These are phyloP conservation scores for Acrasis kona DNA, from an alignment of 78 protist genomes.

Conservation along the genomic window DNA sequence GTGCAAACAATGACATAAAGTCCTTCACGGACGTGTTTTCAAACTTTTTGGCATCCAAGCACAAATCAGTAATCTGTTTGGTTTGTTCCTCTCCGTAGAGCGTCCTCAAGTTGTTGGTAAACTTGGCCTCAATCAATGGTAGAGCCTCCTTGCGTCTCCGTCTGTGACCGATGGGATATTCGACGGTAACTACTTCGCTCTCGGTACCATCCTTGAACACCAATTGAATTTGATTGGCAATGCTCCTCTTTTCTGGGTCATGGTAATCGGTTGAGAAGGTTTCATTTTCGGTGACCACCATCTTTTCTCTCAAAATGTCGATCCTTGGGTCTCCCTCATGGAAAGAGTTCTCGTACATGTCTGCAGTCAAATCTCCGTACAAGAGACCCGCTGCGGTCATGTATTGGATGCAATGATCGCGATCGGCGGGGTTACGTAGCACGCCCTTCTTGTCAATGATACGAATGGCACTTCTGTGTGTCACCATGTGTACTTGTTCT, in stretches of 20 bases:
- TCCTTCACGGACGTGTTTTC: neutral
- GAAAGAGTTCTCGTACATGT: constrained; percentile 30
- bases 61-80: neutral
- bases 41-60: neutral
- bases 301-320: constrained; percentile 44
- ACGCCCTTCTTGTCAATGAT: constrained; percentile 52
- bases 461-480: constrained; percentile 42
- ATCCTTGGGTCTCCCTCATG: constrained; percentile 23
- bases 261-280: constrained; percentile 32
- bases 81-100: neutral
- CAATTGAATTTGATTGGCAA: constrained; percentile 24
- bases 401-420: constrained; percentile 55
- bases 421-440: constrained; percentile 36
- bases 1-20: neutral
- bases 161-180: constrained; percentile 57
- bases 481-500: constrained; percentile 16
- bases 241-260: constrained; percentile 40
- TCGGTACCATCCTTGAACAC: constrained; percentile 32
- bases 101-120: constrained; percentile 4
- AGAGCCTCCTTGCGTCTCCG: constrained; percentile 39
- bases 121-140: constrained; percentile 33
- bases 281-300: constrained; percentile 19
- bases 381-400: constrained; percentile 41
- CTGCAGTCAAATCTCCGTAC: constrained; percentile 27
- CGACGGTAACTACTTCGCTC: constrained; percentile 6